Evolutionary conservation across 2,329 filamentous ascomycete species (phyloP).

Genomic region (Huntiella savannae): DNA sequence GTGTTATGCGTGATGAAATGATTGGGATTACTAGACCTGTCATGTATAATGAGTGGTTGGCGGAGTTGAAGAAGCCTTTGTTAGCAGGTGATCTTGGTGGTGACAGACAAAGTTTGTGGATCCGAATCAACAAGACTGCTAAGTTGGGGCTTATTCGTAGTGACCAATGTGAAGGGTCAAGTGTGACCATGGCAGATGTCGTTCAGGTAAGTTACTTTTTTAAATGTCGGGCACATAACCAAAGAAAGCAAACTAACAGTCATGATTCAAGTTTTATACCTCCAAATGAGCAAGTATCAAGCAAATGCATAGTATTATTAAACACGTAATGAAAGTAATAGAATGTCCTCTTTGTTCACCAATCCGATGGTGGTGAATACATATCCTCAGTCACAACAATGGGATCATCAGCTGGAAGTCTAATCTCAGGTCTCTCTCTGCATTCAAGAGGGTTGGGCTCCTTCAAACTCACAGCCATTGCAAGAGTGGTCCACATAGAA

Average conservation of each 20-base stretch:
- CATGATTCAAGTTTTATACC: slow-evolving; percentile 10
- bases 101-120: slow-evolving; percentile 70
- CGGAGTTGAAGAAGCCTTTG: slow-evolving; percentile 51
- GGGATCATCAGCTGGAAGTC: no score
- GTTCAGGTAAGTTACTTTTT: slow-evolving; percentile 29
- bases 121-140: slow-evolving; percentile 39
- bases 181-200: slow-evolving; percentile 53
- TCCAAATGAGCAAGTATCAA: slow-evolving; percentile 18
- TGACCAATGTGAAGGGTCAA: slow-evolving; percentile 40
- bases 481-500: slow-evolving; percentile 56
- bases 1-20: slow-evolving; percentile 61
- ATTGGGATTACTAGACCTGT: slow-evolving; percentile 54
- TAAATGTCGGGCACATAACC: not conserved
- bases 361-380: no score
- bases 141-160: slow-evolving; percentile 56
- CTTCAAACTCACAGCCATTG: slow-evolving; percentile 5
- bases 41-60: slow-evolving; percentile 58
- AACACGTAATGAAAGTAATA: no score
- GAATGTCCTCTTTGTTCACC: no score
- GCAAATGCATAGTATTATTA: no score
- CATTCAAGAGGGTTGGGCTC: not conserved
- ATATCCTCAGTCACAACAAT: no score
- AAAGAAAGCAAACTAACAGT: not conserved
- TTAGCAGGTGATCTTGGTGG: slow-evolving; percentile 52
- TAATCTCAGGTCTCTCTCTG: not conserved